Percentiles rank a stretch among this genome's conserved stretches.
Conservation (phyloP, 257 asterid genomes). For the Ehretia macrophylla region DNA sequence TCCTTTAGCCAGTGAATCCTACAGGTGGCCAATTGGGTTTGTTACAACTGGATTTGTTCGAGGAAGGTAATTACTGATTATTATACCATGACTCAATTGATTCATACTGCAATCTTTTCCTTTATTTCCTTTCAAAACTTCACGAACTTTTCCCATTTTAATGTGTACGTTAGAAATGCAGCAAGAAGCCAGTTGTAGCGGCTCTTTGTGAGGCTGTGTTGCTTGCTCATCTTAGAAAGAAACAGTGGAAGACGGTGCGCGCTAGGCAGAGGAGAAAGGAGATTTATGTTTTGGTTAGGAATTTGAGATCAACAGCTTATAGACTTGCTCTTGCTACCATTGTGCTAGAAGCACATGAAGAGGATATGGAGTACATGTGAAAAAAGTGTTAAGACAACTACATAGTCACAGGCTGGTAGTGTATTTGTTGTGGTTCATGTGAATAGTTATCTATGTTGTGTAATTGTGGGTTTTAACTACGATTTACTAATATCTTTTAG, state of each 20-base stretch:
- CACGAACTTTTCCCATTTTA: background rate
- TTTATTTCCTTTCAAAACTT: background rate
- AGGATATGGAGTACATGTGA: slow-evolving; percentile 56
- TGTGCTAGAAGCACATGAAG: slow-evolving; percentile 65
- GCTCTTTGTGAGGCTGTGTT: slow-evolving; percentile 66
- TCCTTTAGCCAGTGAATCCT: slow-evolving; percentile 26
- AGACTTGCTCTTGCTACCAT: slow-evolving; percentile 84
- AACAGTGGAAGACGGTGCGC: slow-evolving; percentile 72
- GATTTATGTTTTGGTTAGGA: slow-evolving; percentile 83
- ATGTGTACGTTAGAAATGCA: slow-evolving; percentile 26
- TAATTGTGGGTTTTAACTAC: too few relatives aligned
- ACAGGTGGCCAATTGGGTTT: slow-evolving; percentile 77
- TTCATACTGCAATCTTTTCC: too few relatives aligned
- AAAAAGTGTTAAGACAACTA: too few relatives aligned
- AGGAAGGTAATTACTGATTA: slow-evolving; percentile 90
- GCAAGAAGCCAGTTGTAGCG: slow-evolving; percentile 67
- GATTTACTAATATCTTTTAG: too few relatives aligned
- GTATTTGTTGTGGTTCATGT: too few relatives aligned
- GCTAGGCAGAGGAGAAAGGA: slow-evolving; percentile 56
- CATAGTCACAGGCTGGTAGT: too few relatives aligned
- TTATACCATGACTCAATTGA: background rate
- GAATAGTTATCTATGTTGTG: too few relatives aligned
- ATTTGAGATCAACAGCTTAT: slow-evolving; percentile 81
- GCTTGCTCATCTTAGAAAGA: slow-evolving; percentile 61
- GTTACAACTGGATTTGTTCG: slow-evolving; percentile 77